phyloP scores from a whole-genome alignment of 2,329 filamentous ascomycete species.

The Coniochaeta sp. region DNA sequence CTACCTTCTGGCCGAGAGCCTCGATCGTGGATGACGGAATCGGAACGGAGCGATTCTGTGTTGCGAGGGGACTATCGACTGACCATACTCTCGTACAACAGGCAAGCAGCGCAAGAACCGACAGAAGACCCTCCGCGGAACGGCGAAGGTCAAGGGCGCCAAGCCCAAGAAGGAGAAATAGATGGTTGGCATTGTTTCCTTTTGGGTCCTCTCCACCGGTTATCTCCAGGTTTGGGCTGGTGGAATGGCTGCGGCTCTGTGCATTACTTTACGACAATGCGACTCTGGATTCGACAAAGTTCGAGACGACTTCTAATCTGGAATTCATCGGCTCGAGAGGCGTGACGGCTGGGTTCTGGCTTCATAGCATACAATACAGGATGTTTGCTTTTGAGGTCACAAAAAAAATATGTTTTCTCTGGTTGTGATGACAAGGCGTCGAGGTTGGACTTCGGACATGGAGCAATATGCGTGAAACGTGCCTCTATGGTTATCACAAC shows the following conservation, averaged over 20 bases:
- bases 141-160: conserved; percentile 95
- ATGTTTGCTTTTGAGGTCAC: conserved; percentile 14
- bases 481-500: background rate
- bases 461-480: background rate
- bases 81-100: conserved; percentile 35
- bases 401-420: background rate
- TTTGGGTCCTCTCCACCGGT: conserved; percentile 15
- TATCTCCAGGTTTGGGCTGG: conserved; percentile 12
- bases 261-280: conserved; percentile 23
- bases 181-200: conserved; percentile 23
- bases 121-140: conserved; percentile 96
- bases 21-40: background rate
- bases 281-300: conserved; percentile 12
- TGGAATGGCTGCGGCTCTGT: conserved; percentile 24
- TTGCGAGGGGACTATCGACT: background rate
- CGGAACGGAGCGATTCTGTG: background rate
- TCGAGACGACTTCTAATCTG: conserved; percentile 8
- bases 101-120: conserved; percentile 99
- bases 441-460: background rate
- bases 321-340: conserved; percentile 14
- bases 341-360: conserved; percentile 24
- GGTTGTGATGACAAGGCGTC: background rate
- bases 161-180: conserved; percentile 93
- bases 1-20: background rate
- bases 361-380: conserved; percentile 26